Evolutionary conservation across 163 green algal genomes (phyloP), one percentile per base, ranked within the genome.

Genomic region (Volvox carteri): DNA sequence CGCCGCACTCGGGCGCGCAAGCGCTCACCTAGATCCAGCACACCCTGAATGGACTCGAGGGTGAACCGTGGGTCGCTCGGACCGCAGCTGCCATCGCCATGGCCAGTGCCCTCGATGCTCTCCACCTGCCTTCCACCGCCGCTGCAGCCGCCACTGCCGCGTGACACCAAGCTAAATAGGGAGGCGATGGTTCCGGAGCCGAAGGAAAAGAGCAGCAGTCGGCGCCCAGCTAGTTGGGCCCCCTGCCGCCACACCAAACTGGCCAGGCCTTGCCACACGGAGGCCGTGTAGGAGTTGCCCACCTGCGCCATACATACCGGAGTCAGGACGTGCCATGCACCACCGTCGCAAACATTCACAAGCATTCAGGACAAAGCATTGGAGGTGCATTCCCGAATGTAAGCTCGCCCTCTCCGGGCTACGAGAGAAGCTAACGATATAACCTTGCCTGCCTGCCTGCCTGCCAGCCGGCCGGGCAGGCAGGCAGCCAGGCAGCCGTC

Each of bases 221-320:
- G 89, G 44, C 87, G 77, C 12, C 94, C 94, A 16, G 92, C 92
- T 86, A 98, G 91, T 8, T 65, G 77, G 0, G 39, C 35, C 0
- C 93, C 93, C 33, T 73, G 60, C 39, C 74, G 46, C 35, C 33
- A 39, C 4, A 83, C 76, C 65, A 97, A 83, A 12, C 88, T 91
- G 7, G 95, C 94, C n/a, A 99, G 90, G 33, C 95, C 93, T 18
- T 86, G 90, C 84, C 95, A 98, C 25, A 98, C 85, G 25, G 90
- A 95, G 1, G 96, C 96, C 4, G 94, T 94, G 93, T 98, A 98
- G 88, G 96, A 95, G 93, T 98, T 98, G 90, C 96, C 96, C 54
- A 87, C 90, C 67, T 95, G 90, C n/a, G n/a, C n/a, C n/a, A n/a
- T n/a, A n/a, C n/a, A n/a, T n/a, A n/a, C n/a, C n/a, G n/a, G n/a